phyloP scores from a whole-genome alignment of 2,329 filamentous ascomycete species.

The Fusarium denticulatum region DNA sequence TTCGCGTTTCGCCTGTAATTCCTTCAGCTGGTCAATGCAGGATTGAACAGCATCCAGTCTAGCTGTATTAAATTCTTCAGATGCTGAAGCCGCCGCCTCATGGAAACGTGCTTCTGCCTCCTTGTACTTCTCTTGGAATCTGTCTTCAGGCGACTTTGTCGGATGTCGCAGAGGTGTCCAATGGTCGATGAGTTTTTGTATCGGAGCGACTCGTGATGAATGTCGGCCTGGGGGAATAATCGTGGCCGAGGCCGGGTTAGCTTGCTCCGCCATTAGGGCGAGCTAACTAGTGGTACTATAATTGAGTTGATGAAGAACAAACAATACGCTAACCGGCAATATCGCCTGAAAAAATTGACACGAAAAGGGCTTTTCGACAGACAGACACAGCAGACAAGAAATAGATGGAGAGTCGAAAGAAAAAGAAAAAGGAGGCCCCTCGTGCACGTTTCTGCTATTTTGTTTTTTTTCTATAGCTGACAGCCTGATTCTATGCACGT shows the following conservation, averaged over 20 bases:
- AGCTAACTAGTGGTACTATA: neutral
- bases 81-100: neutral
- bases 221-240: no score
- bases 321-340: no score
- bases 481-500: neutral
- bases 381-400: accelerated
- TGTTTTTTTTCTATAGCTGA: neutral
- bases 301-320: no score
- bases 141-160: neutral
- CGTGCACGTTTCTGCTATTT: no score
- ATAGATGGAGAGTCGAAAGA: accelerated
- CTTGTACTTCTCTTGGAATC: accelerated
- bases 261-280: neutral
- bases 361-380: accelerated
- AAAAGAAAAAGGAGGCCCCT: neutral
- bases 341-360: accelerated
- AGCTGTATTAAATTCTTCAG: accelerated
- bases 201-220: neutral
- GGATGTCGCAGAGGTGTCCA: neutral
- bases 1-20: neutral
- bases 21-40: neutral
- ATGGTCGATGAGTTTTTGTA: neutral
- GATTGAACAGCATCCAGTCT: neutral
- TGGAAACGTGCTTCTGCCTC: neutral
- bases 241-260: no score